A percentile compares a stretch with the other conserved stretches of the same genome.
These are phyloP conservation scores for Aurantiochytrium sp. DNA, from an alignment of 108 stramenopile species.

Conservation along the genomic window DNA sequence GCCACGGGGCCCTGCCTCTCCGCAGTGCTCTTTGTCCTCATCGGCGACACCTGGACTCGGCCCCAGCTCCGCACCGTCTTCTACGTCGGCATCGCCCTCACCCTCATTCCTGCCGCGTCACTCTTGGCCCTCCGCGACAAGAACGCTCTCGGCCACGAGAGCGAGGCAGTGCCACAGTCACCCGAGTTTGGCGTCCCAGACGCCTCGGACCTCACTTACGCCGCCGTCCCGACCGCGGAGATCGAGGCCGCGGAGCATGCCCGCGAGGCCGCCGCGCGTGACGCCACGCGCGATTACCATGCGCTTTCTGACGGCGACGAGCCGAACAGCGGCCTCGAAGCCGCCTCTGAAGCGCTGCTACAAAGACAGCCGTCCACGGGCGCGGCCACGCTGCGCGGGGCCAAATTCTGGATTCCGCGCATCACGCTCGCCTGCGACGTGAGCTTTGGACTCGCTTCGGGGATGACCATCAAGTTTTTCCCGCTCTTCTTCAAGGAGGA, in stretches of 20 bases:
- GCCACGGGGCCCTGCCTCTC: constrained; percentile 57
- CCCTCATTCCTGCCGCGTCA: constrained; percentile 47
- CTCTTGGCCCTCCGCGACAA: constrained; percentile 68
- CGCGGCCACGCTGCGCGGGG: background rate
- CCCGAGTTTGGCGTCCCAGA: background rate
- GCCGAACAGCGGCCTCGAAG: background rate
- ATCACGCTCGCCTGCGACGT: constrained; percentile 7
- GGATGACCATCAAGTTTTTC: constrained; percentile 71
- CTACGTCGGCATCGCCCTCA: constrained; percentile 57
- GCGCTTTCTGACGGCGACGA: background rate
- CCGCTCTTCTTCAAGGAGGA: constrained; percentile 64
- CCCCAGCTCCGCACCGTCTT: constrained; percentile 52
- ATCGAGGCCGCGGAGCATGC: background rate
- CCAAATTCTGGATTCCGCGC: constrained; percentile 20
- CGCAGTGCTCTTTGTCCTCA: constrained; percentile 52
- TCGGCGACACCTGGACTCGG: constrained; percentile 65
- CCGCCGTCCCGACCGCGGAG: background rate
- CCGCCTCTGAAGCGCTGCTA: no score
- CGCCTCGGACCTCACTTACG: background rate
- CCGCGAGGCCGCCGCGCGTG: background rate
- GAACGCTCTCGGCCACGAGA: constrained; percentile 51
- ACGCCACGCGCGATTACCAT: background rate
- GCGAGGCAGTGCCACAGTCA: background rate
- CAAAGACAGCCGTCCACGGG: background rate
- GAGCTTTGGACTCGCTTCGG: constrained; percentile 53